Percentiles rank a stretch among this genome's conserved stretches.
Conservation (phyloP, 345 rosid genomes). For the Gossypium stocksii region DNA sequence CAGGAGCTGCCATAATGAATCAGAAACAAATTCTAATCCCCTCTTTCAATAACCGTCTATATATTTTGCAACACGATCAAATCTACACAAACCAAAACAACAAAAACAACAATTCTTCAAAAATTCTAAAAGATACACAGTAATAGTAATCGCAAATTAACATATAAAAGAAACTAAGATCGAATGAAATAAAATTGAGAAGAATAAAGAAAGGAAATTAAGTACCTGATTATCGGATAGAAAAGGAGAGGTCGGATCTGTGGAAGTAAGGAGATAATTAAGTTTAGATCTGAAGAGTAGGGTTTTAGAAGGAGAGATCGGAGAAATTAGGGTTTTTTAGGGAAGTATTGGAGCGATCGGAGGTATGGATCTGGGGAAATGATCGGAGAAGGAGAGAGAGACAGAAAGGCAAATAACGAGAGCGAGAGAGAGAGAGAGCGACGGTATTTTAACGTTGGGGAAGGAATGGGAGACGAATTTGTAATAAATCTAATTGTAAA, state of each 20-base stretch:
- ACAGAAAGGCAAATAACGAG: no score
- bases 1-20: constrained; percentile 59
- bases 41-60: constrained; percentile 4
- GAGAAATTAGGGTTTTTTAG: constrained; percentile 1
- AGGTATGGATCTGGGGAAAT: not conserved
- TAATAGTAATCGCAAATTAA: not conserved
- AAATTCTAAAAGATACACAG: not conserved
- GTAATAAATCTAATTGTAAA: not conserved
- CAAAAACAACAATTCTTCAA: not conserved
- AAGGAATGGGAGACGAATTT: not conserved
- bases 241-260: constrained; percentile 3
- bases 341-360: not conserved
- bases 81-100: constrained; percentile 4
- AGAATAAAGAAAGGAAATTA: not conserved
- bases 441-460: not conserved
- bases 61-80: constrained; percentile 6
- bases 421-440: no score
- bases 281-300: constrained; percentile 6
- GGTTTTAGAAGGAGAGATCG: constrained; percentile 20
- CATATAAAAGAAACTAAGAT: not conserved
- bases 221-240: constrained; percentile 13
- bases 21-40: constrained; percentile 24
- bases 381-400: not conserved
- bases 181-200: not conserved
- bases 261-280: not conserved